Percentiles rank a stretch among this genome's conserved stretches.
Evolutionary conservation across 176 grass and related monocot species (phyloP).

Genomic region (Phragmites australis): DNA sequence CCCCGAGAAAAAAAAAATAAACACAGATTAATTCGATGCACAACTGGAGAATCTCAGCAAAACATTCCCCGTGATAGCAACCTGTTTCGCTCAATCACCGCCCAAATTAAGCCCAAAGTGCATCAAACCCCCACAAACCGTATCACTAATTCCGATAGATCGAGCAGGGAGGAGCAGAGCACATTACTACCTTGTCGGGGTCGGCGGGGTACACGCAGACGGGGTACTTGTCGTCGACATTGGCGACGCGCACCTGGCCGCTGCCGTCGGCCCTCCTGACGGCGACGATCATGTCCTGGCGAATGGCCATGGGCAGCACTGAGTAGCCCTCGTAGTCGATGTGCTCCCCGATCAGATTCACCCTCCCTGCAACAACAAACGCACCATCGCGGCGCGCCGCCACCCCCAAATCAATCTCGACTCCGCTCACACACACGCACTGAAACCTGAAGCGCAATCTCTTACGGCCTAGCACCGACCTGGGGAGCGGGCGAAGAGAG

Average conservation of each 20-base stretch:
- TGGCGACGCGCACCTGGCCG: slow-evolving; percentile 69
- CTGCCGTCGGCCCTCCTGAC: slow-evolving; percentile 61
- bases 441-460: neutral
- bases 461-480: slow-evolving; percentile 29
- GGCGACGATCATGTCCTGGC: slow-evolving; percentile 95
- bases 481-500: slow-evolving; percentile 79
- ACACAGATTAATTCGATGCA: neutral
- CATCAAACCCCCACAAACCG: neutral
- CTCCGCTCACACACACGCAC: neutral
- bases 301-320: slow-evolving; percentile 97
- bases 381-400: neutral
- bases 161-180: neutral
- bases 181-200: slow-evolving; percentile 60
- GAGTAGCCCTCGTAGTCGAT: slow-evolving; percentile 98
- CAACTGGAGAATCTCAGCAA: neutral
- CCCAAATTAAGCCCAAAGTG: neutral
- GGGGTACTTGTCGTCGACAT: slow-evolving; percentile 82
- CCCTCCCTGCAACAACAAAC: slow-evolving; percentile 61
- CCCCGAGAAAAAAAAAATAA: neutral
- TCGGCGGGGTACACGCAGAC: slow-evolving; percentile 83
- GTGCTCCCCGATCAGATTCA: slow-evolving; percentile 97
- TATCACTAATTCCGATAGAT: neutral
- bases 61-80: slow-evolving; percentile 2
- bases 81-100: slow-evolving; percentile 1
- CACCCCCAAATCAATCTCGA: neutral